phyloP scores from a whole-genome alignment of 306 rosid species.

The apple (Malus domestica) region DNA sequence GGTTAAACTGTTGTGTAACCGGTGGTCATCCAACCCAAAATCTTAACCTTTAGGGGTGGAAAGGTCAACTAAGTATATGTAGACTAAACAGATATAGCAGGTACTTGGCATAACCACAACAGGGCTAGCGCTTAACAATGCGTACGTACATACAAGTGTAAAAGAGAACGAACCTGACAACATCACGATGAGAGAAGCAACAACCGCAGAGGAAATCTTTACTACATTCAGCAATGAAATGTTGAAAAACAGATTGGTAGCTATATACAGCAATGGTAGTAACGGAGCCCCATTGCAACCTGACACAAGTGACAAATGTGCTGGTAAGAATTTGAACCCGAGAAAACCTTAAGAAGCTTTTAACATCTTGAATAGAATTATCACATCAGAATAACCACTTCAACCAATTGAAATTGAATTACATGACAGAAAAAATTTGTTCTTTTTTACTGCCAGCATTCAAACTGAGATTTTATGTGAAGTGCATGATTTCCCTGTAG shows the following conservation, averaged over 20 bases:
- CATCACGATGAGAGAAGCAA: conserved; percentile 70
- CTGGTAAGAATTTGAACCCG: not conserved
- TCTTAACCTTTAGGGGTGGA: not conserved
- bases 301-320: conserved; percentile 19
- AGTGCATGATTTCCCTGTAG: not conserved
- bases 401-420: not conserved
- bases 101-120: too few relatives aligned
- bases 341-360: not conserved
- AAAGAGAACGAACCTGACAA: conserved; percentile 58
- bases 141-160: not conserved
- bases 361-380: not conserved
- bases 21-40: not conserved
- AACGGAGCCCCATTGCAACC: conserved; percentile 81
- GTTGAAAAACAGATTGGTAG: conserved; percentile 66
- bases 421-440: not conserved
- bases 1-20: too few relatives aligned
- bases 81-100: not conserved
- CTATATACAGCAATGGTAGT: conserved; percentile 75
- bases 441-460: not conserved
- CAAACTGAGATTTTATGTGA: not conserved
- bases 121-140: too few relatives aligned
- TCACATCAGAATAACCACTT: not conserved
- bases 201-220: conserved; percentile 73
- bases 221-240: conserved; percentile 62
- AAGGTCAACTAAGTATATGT: not conserved